Conservation (phyloP, 2,329 filamentous ascomycete genomes). For the Moelleriella libera region DNA sequence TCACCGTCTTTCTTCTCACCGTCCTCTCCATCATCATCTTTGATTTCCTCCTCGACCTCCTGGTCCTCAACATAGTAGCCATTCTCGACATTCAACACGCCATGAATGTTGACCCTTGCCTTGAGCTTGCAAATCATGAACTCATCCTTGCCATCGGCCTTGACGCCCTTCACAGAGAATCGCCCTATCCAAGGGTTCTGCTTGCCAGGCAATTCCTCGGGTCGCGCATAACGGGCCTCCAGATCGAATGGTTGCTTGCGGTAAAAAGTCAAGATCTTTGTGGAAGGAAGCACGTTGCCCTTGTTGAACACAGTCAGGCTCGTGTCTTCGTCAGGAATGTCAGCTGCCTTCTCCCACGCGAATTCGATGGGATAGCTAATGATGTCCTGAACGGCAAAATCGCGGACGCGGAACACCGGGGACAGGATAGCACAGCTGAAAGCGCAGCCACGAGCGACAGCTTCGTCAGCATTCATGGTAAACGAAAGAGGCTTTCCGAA, state of each 20-base stretch:
- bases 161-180: constrained; percentile 96
- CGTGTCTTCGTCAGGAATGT: constrained; percentile 97
- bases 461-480: constrained; percentile 97
- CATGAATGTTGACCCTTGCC: constrained; percentile 91
- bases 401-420: constrained; percentile 93
- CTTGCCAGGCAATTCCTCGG: constrained; percentile 77
- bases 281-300: constrained; percentile 92
- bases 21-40: constrained; percentile 63
- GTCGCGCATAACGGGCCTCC: constrained; percentile 84
- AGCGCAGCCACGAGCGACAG: constrained; percentile 84
- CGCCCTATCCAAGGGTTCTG: constrained; percentile 89
- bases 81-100: constrained; percentile 88
- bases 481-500: constrained; percentile 89
- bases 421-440: constrained; percentile 97
- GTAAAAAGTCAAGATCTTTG: constrained; percentile 99
- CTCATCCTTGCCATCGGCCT: constrained; percentile 83
- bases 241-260: constrained; percentile 94
- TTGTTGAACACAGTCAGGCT: constrained; percentile 95
- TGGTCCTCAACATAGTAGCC: constrained; percentile 98
- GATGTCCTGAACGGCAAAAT: constrained; percentile 95
- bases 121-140: constrained; percentile 99
- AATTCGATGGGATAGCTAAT: constrained; percentile 98
- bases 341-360: constrained; percentile 94
- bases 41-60: constrained; percentile 87
- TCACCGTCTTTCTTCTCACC: constrained; percentile 54